Base-by-base conservation (phyloP, 164 flowering plant species). In the Pachysandra terminalis region DNA sequence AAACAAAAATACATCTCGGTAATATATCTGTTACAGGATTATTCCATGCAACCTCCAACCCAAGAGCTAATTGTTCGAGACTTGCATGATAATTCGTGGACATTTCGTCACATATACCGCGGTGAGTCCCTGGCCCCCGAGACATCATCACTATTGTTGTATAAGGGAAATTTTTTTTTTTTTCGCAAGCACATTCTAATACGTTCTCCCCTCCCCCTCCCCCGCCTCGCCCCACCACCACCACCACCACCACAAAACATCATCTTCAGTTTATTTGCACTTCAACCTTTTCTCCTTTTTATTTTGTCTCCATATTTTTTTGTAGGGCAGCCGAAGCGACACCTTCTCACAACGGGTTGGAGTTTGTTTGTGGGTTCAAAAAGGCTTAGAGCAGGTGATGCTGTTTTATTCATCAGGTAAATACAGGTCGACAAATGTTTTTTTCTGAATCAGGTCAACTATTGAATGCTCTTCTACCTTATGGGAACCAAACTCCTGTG, bases 341-440 rank as follows among this genome's bases (percentile, higher is more conserved):
- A 96, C 74, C 96, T 96, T 70, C 89, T 96, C 32, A 96, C 99
- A 48, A 95, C 97, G 41, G 99, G 99, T 19, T 95, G 99, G 99
- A 95, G 99, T 74, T 75, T 87, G 73, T 95, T 96, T 78, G 90
- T 96, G 56, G 90, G 97, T 25, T 86, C 95, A 53, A 96, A 96
- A 78, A 79, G 98, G 77, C 95, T 96, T 57, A 80, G 79, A 77
- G 98, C 98, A 21, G 99, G 98, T 35, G 99, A 92, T 82, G 68
- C 97, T 56, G 96, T 96, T 68, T 85, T 96, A 32, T 96, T 96
- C 77, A 91, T 96, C 74, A 84, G 99, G 99, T 95, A 83, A 32
- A 16, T n/a, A 40, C 22, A 19, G 49, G 22, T 68, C 64, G n/a
- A 2, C 19, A 6, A 25, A 5, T 0, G 25, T 57, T 25, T 5